Conservation (phyloP, 2,329 filamentous ascomycete genomes). For the Allantophomopsis lycopodina region DNA sequence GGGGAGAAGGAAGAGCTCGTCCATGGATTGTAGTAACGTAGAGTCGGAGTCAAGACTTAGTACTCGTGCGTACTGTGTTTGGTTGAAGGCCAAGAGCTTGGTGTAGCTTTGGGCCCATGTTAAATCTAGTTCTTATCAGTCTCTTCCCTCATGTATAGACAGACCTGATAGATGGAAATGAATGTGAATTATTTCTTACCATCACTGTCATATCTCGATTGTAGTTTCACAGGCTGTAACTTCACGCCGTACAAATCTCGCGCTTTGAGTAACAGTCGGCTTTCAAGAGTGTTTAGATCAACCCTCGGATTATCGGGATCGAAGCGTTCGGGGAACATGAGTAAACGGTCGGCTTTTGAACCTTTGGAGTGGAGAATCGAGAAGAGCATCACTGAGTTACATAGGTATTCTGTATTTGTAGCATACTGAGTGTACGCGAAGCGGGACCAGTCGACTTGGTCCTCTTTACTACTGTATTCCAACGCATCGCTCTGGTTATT, state of each 20-base stretch:
- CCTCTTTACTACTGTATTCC: too few species aligned
- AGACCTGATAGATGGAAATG: conserved; percentile 3
- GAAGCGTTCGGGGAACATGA: background rate
- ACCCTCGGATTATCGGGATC: too few species aligned
- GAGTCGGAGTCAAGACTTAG: conserved; percentile 50
- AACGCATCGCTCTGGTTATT: too few species aligned
- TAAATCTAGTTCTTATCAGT: conserved; percentile 6
- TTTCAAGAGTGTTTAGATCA: conserved; percentile 11
- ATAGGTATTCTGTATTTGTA: conserved; percentile 31
- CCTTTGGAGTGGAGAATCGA: conserved; percentile 25
- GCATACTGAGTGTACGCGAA: conserved; percentile 36
- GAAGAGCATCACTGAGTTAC: conserved; percentile 36
- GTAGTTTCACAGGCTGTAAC: conserved; percentile 1
- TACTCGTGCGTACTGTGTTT: conserved; percentile 38
- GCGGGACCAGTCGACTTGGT: conserved; percentile 23
- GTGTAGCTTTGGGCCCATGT: conserved; percentile 32
- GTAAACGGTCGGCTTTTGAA: conserved; percentile 11
- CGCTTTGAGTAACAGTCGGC: conserved; percentile 14
- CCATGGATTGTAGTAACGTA: conserved; percentile 47
- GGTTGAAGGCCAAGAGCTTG: conserved; percentile 42
- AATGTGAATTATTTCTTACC: conserved; percentile 6
- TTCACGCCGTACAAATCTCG: background rate
- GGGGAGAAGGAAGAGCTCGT: conserved; percentile 59
- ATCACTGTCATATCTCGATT: conserved; percentile 10
- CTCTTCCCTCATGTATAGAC: background rate